A percentile compares a stretch with the other conserved stretches of the same genome.
These are phyloP conservation scores for Trichoderma sp. DNA, from an alignment of 2,329 filamentous ascomycete species.

Conservation along the genomic window DNA sequence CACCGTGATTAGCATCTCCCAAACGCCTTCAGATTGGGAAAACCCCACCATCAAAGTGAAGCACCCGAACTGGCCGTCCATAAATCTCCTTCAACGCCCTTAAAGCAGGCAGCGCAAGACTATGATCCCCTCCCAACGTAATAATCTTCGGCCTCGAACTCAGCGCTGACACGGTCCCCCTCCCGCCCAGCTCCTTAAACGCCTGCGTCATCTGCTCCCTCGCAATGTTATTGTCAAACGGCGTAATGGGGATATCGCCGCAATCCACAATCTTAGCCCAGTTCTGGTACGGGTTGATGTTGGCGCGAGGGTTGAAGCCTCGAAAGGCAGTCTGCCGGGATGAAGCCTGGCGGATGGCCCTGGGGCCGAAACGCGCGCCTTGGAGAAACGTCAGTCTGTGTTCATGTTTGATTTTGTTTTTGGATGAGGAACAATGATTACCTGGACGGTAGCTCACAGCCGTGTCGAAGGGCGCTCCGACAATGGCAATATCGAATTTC, in stretches of 20 bases:
- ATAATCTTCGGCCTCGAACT: conserved; percentile 55
- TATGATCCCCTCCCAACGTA: conserved; percentile 72
- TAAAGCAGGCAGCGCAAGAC: conserved; percentile 66
- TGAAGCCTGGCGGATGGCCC: conserved; percentile 82
- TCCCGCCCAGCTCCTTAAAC: conserved; percentile 63
- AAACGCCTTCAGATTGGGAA: not conserved
- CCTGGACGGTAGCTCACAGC: conserved; percentile 68
- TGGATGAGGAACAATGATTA: conserved; percentile 27
- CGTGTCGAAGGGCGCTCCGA: conserved; percentile 73
- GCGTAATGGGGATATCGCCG: conserved; percentile 83
- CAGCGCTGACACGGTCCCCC: conserved; percentile 38
- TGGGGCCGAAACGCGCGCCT: conserved; percentile 79
- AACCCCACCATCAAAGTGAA: conserved; percentile 64
- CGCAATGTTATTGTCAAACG: conserved; percentile 81
- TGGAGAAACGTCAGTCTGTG: not conserved
- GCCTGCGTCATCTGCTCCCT: conserved; percentile 81
- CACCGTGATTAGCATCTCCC: conserved; percentile 9
- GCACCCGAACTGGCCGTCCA: conserved; percentile 61
- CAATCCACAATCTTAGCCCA: conserved; percentile 86
- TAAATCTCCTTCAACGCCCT: conserved; percentile 63
- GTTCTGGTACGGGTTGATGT: conserved; percentile 78
- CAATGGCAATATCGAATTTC: conserved; percentile 67
- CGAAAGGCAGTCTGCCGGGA: conserved; percentile 76
- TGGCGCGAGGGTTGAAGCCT: conserved; percentile 75
- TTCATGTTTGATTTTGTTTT: not conserved